Percentiles rank a stretch among this genome's conserved stretches.
Conservation (phyloP, 306 rosid genomes). For the Chamaecrista fasciculata region DNA sequence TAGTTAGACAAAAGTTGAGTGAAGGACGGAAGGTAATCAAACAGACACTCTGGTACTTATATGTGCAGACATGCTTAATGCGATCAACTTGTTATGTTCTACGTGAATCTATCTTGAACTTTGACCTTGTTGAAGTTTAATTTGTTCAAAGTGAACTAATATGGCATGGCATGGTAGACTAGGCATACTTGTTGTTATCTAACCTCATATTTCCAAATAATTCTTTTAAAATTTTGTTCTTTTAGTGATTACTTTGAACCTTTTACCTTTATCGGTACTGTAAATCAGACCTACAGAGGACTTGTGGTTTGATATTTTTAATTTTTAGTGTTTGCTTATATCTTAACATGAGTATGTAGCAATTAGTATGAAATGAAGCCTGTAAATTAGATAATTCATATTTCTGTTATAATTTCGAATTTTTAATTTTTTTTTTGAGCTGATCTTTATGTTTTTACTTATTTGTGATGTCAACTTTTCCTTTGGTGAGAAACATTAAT, state of each 20-base stretch:
- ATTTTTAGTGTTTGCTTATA: neutral
- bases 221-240: no score
- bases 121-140: neutral
- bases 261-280: no score
- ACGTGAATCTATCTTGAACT: neutral
- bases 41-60: neutral
- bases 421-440: no score
- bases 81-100: neutral
- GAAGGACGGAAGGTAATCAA: slow-evolving; percentile 78
- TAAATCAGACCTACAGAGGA: neutral
- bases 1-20: slow-evolving; percentile 69
- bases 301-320: neutral
- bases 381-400: neutral
- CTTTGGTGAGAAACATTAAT: neutral
- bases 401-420: neutral
- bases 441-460: neutral
- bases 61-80: neutral
- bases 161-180: neutral
- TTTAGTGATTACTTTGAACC: no score
- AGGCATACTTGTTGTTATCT: neutral
- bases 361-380: neutral
- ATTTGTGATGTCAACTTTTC: neutral
- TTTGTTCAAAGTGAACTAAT: neutral
- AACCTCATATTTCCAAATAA: no score
- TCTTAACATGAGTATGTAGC: neutral